These are phyloP conservation scores for Botryobasidium botryosum DNA, from an alignment of 768 basidiomycete species.

Conservation along the genomic window DNA sequence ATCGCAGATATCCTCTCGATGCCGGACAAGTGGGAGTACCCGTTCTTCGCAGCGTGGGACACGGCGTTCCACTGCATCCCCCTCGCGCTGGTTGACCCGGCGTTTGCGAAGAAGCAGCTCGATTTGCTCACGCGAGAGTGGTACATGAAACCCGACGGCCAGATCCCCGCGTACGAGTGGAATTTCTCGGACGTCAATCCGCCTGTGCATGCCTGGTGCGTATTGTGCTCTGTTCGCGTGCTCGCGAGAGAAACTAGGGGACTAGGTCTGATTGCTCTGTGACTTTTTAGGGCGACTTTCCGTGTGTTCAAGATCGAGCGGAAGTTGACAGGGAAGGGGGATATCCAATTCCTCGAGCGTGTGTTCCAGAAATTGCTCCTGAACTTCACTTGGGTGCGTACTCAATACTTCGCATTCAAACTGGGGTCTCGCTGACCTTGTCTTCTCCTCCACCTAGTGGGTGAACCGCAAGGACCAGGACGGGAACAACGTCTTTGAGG, in stretches of 20 bases:
- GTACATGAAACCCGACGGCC: constrained; percentile 98
- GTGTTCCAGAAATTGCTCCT: constrained; percentile 94
- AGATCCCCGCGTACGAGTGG: constrained; percentile 98
- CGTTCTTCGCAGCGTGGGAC: constrained; percentile 97
- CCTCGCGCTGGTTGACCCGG: constrained; percentile 82
- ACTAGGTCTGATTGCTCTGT: neutral
- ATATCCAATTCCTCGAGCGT: constrained; percentile 79
- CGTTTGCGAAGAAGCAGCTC: constrained; percentile 93
- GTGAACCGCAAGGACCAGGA: constrained; percentile 92
- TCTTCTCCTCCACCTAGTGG: constrained; percentile 41
- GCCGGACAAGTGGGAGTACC: constrained; percentile 99
- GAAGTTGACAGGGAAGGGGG: constrained; percentile 79
- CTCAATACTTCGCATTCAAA: neutral
- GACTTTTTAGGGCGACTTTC: constrained; percentile 62
- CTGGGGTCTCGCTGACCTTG: neutral
- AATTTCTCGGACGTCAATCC: constrained; percentile 97
- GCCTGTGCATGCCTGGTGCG: constrained; percentile 89
- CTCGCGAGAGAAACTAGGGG: neutral
- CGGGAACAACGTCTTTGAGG: constrained; percentile 93
- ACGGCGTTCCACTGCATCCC: constrained; percentile 97
- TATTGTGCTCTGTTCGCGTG: constrained; percentile 2
- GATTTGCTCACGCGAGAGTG: constrained; percentile 91
- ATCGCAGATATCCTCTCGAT: constrained; percentile 91
- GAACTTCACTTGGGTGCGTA: constrained; percentile 80
- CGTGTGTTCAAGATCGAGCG: constrained; percentile 97